Evolutionary conservation across 371 early-diverging fungal genomes (phyloP), one percentile per base, ranked within the genome.

Genomic region (Haplosporangium sp.): DNA sequence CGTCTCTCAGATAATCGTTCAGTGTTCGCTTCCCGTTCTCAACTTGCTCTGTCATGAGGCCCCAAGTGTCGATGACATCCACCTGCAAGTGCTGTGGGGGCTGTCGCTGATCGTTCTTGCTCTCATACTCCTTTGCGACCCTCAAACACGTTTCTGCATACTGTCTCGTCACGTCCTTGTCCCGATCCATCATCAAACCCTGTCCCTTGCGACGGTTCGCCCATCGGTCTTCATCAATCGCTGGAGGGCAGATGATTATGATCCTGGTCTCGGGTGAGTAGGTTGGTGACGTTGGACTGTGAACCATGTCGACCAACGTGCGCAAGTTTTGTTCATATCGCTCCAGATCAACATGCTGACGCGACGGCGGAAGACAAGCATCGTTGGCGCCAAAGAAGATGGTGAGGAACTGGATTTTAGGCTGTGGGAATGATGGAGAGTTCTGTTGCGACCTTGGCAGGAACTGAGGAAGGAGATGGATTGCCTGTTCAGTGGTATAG

Each of bases 381-480:
- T 96, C 97, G 79, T 96, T 96, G 48, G 95, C 90, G 7, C 97
- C 97, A 47, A 94, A 86, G 55, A 94, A 91, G 13, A 96, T 84
- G 20, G 89, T 91, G 59, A 93, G 74, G 37, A 96, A 81, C 11
- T 73, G 75, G 50, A 92, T 79, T 12, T 75, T 72, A 6, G 87
- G 68, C 10, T 68, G 54, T 1, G 56, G 1, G 0, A 10, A 38
- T 41, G 59, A 14, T 6, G 69, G 59, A 16, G 73, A 53, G 47
- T 73, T 46, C 12, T 77, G 41, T 61, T 83, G 85, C 23, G 60
- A 29, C 42, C 84, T 72, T 59, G 86, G 84, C 42, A 94, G 77
- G 23, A 91, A 64, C 36, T 84, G 87, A 0, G 84, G 84, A 29
- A 94, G 74, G 12, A 95, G 69, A 14, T 86, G 83, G 16, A 87